A percentile compares a stretch with the other conserved stretches of the same genome.
Conservation (phyloP, 768 basidiomycete species). For the Naganishia vaughanmartiniae region DNA sequence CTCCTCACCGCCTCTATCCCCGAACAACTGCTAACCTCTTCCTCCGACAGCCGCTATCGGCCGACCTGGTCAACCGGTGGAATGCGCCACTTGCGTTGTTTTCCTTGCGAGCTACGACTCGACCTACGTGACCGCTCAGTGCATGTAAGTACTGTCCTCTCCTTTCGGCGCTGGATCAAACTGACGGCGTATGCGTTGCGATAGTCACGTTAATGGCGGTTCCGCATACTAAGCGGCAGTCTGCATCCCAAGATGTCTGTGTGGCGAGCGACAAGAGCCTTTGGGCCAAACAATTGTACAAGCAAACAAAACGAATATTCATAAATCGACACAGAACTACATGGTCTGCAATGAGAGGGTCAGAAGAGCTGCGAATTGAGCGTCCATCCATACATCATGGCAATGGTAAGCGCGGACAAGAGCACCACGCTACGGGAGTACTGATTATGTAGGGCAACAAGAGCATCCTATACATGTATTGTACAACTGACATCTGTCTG, state of each 20-base stretch:
- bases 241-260: background rate
- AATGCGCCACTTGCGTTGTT: conserved; percentile 60
- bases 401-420: no score
- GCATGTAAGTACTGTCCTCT: conserved; percentile 1
- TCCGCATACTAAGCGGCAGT: conserved; percentile 6
- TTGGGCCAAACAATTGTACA: background rate
- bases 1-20: conserved; percentile 8
- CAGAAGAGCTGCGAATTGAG: no score
- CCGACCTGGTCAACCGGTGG: conserved; percentile 55
- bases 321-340: no score
- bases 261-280: background rate
- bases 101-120: conserved; percentile 56
- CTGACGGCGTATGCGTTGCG: background rate
- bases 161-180: background rate
- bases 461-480: conserved; percentile 9
- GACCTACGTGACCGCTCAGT: conserved; percentile 49
- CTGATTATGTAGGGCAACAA: background rate
- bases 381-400: no score
- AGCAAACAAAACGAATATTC: background rate
- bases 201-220: conserved; percentile 22
- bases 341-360: no score
- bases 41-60: conserved; percentile 35
- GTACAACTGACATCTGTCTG: background rate
- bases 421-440: background rate
- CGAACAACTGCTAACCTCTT: conserved; percentile 33